These are phyloP conservation scores for Fusarium sp. DNA, from an alignment of 2,329 filamentous ascomycete genomes.

Conservation along the genomic window DNA sequence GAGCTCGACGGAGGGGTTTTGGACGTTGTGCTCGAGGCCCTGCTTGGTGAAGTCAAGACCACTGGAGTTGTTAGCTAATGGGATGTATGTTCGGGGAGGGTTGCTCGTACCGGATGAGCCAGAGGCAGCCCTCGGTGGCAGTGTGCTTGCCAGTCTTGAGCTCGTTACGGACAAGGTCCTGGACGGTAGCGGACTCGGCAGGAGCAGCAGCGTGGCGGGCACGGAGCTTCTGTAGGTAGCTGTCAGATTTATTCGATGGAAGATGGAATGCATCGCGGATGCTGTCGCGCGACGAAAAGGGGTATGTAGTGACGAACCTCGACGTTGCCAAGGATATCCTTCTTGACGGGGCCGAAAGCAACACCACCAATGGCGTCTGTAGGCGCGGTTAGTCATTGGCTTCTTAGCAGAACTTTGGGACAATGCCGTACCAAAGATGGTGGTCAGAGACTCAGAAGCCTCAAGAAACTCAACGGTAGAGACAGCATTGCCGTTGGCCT, in stretches of 20 bases:
- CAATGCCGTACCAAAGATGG: conserved; percentile 76
- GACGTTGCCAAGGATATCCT: conserved; percentile 89
- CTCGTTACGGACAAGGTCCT: conserved; percentile 87
- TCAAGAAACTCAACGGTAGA: conserved; percentile 89
- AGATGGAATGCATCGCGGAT: neutral
- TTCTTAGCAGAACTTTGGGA: neutral
- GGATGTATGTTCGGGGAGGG: neutral
- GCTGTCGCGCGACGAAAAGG: neutral
- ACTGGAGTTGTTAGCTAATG: conserved; percentile 56
- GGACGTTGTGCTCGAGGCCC: conserved; percentile 81
- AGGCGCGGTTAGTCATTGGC: conserved; percentile 16
- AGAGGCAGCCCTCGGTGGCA: conserved; percentile 89
- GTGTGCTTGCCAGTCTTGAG: conserved; percentile 88
- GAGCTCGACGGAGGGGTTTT: conserved; percentile 77
- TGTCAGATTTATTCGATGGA: conserved; percentile 26
- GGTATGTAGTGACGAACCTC: conserved; percentile 66
- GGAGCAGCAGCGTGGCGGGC: conserved; percentile 83
- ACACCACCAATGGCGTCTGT: conserved; percentile 72
- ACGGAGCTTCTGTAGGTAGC: conserved; percentile 78
- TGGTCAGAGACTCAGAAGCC: conserved; percentile 85
- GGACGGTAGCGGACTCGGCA: conserved; percentile 81
- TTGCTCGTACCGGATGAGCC: conserved; percentile 79
- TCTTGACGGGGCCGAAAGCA: conserved; percentile 91
- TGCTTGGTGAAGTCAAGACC: conserved; percentile 94
- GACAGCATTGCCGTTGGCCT: conserved; percentile 79